A percentile compares a stretch with the other conserved stretches of the same genome.
phyloP scores from a whole-genome alignment of 768 basidiomycete genomes.

The Strobilomyces confusus region DNA sequence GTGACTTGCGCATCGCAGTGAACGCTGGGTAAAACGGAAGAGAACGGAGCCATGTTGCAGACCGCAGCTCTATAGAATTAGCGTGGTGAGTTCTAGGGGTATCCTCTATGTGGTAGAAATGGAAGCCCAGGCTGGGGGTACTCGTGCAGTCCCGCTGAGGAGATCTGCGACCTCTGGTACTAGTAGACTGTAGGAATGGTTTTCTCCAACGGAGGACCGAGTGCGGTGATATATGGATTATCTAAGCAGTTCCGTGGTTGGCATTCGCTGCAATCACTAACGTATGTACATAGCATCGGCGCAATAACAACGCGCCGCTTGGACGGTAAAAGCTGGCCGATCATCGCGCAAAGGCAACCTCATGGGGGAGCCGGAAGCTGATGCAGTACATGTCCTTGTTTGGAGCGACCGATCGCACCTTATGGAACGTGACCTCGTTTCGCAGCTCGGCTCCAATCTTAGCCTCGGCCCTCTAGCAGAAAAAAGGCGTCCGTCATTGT shows the following conservation, averaged over 20 bases:
- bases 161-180: constrained; percentile 9
- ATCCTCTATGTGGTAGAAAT: constrained; percentile 28
- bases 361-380: constrained; percentile 68
- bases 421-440: constrained; percentile 52
- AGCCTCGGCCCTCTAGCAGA: constrained; percentile 64
- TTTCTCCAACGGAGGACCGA: not conserved
- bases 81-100: constrained; percentile 29
- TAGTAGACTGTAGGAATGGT: not conserved
- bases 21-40: constrained; percentile 44
- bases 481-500: constrained; percentile 15
- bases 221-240: constrained; percentile 34
- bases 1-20: constrained; percentile 48
- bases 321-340: not conserved
- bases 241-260: constrained; percentile 16
- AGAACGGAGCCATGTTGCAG: constrained; percentile 35
- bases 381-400: constrained; percentile 98
- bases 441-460: constrained; percentile 54
- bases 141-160: constrained; percentile 17
- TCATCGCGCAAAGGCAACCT: constrained; percentile 34
- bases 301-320: not conserved
- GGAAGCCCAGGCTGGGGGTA: constrained; percentile 12
- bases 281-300: not conserved
- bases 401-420: constrained; percentile 91
- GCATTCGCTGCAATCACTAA: not conserved
- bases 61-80: constrained; percentile 24